Evolutionary conservation across 2,329 filamentous ascomycete species (phyloP), one percentile per base, ranked within the genome.

Genomic region (Teratosphaeria zuluensis): DNA sequence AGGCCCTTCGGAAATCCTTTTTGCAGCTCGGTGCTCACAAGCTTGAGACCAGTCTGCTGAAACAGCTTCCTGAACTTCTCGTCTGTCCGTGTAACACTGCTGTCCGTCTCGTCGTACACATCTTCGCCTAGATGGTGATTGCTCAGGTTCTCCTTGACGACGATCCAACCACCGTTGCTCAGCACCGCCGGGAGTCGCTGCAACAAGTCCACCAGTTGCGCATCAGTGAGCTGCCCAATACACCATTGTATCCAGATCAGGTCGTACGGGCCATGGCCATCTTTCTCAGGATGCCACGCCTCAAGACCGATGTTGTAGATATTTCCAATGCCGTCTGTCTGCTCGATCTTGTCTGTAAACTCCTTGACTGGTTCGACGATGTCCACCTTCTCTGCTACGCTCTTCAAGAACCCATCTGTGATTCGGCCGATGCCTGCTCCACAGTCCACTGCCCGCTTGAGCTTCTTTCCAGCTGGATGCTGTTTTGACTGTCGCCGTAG

Each of bases 171-270:
- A 0, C 72, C 73, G 24, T 66, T 65, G 16, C 64, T 70, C 24
- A 87, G 66, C 0, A 77, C 77, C 0, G 72, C 65, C 54, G 79
- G 80, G 70, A 89, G 89, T 30, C 83, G 78, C 58, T 75, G 65
- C 16, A 96, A 73, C 67, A 86, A 95, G 1, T 75, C 76, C 0
- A 88, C 77, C 3, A 96, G 70, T 70, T 95, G 84, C 7, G 73
- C 74, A 69, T 96, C 90, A 0, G 83, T 90, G 57, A 96, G 76
- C 72, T 96, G 87, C 28, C 89, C 88, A 7, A 92, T 74, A 72
- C 91, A 96, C 91, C 92, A 96, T 73, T 96, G 92, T 55, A 83
- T 87, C 89, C 90, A 96, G 61, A 96, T 84, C 53, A 96, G 72
- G 70, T 92, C 87, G 73, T 96, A 96, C 54, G 74, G 52, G 1